Conservation (phyloP, 2,329 filamentous ascomycete species). For the Aurifilum marmelostoma region DNA sequence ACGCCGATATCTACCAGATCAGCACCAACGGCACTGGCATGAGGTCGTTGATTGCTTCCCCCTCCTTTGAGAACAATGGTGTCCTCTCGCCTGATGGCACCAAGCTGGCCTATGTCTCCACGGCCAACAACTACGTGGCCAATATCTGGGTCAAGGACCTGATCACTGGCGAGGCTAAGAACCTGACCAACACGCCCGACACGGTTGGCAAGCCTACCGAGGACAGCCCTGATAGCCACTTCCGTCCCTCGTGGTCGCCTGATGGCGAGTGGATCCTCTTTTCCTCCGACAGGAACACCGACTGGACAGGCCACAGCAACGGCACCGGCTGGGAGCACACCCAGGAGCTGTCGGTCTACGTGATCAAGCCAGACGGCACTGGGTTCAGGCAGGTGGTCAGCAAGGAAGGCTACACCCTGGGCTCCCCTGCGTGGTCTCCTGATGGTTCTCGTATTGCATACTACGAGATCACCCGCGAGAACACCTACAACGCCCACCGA, state of each 20-base stretch:
- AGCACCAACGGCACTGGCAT: slow-evolving; percentile 41
- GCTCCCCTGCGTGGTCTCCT: slow-evolving; percentile 43
- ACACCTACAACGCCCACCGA: slow-evolving; percentile 44
- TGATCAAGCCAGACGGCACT: slow-evolving; percentile 42
- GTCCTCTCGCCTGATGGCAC: slow-evolving; percentile 44
- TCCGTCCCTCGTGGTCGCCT: slow-evolving; percentile 45
- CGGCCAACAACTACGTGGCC: slow-evolving; percentile 39
- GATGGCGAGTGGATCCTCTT: slow-evolving; percentile 47
- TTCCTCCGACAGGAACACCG: slow-evolving; percentile 46
- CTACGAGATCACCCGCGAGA: slow-evolving; percentile 44
- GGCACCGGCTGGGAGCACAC: slow-evolving; percentile 47
- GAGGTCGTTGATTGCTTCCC: slow-evolving; percentile 39
- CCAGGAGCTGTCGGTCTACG: slow-evolving; percentile 45
- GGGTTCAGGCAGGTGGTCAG: slow-evolving; percentile 41
- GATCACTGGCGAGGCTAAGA: slow-evolving; percentile 37
- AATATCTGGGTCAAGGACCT: slow-evolving; percentile 47
- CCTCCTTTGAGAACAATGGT: slow-evolving; percentile 43
- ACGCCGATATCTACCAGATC: slow-evolving; percentile 46
- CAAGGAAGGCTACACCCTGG: slow-evolving; percentile 41
- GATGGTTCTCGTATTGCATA: slow-evolving; percentile 43
- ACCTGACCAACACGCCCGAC: slow-evolving; percentile 41
- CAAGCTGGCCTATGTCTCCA: slow-evolving; percentile 45
- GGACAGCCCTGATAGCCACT: slow-evolving; percentile 40
- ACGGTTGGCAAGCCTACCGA: slow-evolving; percentile 27
- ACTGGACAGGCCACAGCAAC: slow-evolving; percentile 46